phyloP scores from a whole-genome alignment of 2,329 filamentous ascomycete genomes.

The Pseudogymnoascus sp. region DNA sequence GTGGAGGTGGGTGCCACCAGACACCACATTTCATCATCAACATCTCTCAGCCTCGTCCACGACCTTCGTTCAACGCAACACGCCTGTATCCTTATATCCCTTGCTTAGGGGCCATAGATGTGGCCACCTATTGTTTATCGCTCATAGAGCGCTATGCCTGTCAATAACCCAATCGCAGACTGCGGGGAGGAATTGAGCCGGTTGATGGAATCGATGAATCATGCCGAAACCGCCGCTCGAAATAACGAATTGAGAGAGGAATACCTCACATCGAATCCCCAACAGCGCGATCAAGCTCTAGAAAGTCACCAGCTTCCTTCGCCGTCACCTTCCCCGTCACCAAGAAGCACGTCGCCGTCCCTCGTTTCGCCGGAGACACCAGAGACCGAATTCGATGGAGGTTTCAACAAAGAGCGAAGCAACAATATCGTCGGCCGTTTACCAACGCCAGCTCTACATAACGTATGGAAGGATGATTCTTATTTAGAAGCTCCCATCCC shows the following conservation, averaged over 20 bases:
- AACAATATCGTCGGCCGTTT: not conserved
- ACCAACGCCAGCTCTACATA: not conserved
- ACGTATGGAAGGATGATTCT: not conserved
- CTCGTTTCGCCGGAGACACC: conserved; percentile 8
- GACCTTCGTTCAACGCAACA: not conserved
- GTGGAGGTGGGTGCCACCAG: not conserved
- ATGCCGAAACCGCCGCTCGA: not conserved
- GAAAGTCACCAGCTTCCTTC: conserved; percentile 21
- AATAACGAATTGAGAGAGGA: not conserved
- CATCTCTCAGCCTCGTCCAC: conserved; percentile 5
- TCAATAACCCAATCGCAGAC: not conserved
- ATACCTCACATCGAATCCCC: not conserved
- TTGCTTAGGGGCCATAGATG: not conserved
- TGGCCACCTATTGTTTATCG: not conserved
- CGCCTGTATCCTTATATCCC: not conserved
- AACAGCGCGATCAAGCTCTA: conserved; percentile 9
- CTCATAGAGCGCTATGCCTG: conserved; percentile 1
- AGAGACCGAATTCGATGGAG: conserved; percentile 2
- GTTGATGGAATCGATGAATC: conserved; percentile 3
- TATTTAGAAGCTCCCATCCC: not conserved
- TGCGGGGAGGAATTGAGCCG: not conserved
- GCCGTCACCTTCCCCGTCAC: conserved; percentile 23
- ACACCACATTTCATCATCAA: conserved; percentile 8
- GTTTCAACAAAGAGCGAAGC: not conserved
- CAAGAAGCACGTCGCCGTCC: conserved; percentile 20